A percentile compares a stretch with the other conserved stretches of the same genome.
phyloP scores from a whole-genome alignment of 257 asterid species.

The Primulina tabacum region DNA sequence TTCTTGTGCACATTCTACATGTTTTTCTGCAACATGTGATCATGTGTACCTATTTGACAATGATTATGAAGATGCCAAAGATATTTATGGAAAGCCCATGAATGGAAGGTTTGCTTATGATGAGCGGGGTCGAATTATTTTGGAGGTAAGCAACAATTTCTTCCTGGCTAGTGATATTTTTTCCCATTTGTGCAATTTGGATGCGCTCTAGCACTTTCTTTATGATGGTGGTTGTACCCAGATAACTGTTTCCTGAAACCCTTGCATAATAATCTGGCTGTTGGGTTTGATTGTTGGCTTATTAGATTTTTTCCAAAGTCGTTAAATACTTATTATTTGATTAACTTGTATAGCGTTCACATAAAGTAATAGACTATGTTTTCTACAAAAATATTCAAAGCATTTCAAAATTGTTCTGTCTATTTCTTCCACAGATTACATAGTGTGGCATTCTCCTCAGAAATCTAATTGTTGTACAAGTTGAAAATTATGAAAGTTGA shows the following conservation, averaged over 20 bases:
- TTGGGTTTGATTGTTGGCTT: background rate
- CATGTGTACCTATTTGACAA: slow-evolving; percentile 89
- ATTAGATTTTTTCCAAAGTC: background rate
- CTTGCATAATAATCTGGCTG: background rate
- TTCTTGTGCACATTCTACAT: slow-evolving; percentile 59
- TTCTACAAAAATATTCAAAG: slow-evolving; percentile 3
- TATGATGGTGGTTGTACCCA: slow-evolving; percentile 16
- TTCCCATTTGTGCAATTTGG: background rate
- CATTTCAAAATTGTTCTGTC: background rate
- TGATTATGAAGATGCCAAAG: slow-evolving; percentile 93
- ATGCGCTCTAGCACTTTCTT: slow-evolving; percentile 9
- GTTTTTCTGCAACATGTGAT: slow-evolving; percentile 74
- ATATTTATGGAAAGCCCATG: slow-evolving; percentile 83
- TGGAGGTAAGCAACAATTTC: slow-evolving; percentile 69
- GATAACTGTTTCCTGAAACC: background rate
- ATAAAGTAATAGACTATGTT: background rate
- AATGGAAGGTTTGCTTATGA: slow-evolving; percentile 91
- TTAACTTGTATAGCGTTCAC: slow-evolving; percentile 1
- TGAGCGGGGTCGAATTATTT: slow-evolving; percentile 86
- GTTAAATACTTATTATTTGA: background rate
- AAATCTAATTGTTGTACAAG: background rate
- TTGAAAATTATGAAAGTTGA: background rate
- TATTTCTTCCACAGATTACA: background rate
- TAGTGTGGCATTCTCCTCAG: background rate
- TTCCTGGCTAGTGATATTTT: slow-evolving; percentile 10